A percentile compares a stretch with the other conserved stretches of the same genome.
These are phyloP conservation scores for Colletotrichum melonis DNA, from an alignment of 2,329 filamentous ascomycete genomes.

Conservation along the genomic window DNA sequence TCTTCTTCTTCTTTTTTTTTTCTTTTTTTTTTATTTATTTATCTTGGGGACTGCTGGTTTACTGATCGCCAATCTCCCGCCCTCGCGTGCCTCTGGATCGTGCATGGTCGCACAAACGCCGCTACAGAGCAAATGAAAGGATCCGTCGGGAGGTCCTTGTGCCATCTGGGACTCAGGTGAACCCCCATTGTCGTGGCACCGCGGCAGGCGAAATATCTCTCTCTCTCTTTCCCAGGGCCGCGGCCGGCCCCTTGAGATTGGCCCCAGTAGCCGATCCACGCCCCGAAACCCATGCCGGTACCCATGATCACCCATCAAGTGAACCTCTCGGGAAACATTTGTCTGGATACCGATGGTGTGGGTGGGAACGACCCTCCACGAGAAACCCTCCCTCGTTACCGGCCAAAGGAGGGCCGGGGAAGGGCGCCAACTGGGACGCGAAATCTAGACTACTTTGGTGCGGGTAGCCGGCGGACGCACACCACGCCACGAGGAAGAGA, in stretches of 20 bases:
- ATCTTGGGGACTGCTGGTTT: neutral
- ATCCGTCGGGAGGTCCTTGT: neutral
- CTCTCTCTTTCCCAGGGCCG: too few species aligned
- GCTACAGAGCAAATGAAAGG: constrained; percentile 3
- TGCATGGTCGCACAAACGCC: neutral
- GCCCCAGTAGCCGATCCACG: neutral
- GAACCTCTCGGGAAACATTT: neutral
- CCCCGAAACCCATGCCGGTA: neutral
- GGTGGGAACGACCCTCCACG: constrained; percentile 9
- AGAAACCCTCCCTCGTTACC: neutral
- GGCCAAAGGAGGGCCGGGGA: neutral
- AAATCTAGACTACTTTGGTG: constrained; percentile 9
- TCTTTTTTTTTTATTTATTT: too few species aligned
- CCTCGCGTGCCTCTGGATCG: neutral
- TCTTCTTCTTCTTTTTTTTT: neutral
- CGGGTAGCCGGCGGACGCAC: constrained; percentile 10
- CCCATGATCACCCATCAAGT: neutral
- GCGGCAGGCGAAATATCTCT: neutral
- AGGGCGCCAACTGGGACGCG: constrained; percentile 4
- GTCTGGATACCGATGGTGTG: constrained; percentile 22
- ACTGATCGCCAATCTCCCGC: constrained; percentile 17
- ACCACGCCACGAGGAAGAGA: constrained; percentile 28
- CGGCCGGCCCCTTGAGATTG: neutral
- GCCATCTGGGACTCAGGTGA: neutral
- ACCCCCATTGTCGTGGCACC: neutral